These are phyloP conservation scores for Erythrophleum ivorense DNA, from an alignment of 331 rosid species.

Conservation along the genomic window DNA sequence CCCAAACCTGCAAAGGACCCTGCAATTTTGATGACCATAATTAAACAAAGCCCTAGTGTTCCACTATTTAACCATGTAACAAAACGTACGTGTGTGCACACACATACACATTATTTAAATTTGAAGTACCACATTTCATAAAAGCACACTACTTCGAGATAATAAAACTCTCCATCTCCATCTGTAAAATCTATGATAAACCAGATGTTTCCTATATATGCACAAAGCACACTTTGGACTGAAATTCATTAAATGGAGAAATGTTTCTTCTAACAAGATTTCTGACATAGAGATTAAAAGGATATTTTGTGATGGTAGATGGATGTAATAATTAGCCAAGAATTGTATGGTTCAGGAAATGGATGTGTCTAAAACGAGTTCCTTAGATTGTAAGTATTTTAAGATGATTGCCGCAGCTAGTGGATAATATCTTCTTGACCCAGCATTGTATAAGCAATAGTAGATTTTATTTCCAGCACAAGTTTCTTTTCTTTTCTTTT, in stretches of 20 bases:
- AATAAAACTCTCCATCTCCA: conserved; percentile 17
- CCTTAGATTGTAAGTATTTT: background rate
- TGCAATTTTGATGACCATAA: conserved; percentile 39
- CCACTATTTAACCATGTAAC: background rate
- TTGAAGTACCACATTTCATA: background rate
- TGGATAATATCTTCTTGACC: background rate
- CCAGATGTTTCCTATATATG: background rate
- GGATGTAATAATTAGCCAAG: background rate
- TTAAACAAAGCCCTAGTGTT: background rate
- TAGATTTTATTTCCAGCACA: background rate
- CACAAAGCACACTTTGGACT: background rate
- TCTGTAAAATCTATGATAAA: background rate
- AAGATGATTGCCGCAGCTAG: background rate
- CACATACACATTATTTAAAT: background rate
- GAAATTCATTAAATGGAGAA: background rate
- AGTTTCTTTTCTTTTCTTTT: background rate
- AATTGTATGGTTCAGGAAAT: background rate
- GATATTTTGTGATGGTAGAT: background rate
- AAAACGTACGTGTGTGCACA: background rate
- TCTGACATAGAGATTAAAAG: background rate
- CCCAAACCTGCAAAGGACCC: conserved; percentile 77
- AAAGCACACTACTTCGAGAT: background rate
- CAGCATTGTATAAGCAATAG: background rate
- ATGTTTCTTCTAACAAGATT: too few species aligned
- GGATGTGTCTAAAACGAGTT: background rate